phyloP scores from a whole-genome alignment of 495 filamentous ascomycete species.

The Hypoxylon rickii region DNA sequence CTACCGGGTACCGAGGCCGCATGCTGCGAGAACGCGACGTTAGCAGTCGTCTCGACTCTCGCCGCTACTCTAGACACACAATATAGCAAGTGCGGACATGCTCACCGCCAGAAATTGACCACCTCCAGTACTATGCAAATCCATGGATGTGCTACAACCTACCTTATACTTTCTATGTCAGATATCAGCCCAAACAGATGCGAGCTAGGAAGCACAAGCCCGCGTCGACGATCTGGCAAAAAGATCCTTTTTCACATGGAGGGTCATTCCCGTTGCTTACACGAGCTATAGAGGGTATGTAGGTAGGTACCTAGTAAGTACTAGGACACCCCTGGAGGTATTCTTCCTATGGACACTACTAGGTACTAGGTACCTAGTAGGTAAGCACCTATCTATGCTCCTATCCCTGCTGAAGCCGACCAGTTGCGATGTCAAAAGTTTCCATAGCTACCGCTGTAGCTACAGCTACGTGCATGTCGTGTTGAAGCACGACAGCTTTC shows the following conservation, averaged over 20 bases:
- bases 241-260: slow-evolving; percentile 8
- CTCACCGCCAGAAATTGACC: slow-evolving; percentile 28
- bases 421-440: slow-evolving; percentile 25
- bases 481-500: slow-evolving; percentile 27
- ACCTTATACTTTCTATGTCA: slow-evolving; percentile 13
- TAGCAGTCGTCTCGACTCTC: slow-evolving; percentile 18
- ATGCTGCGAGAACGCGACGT: slow-evolving; percentile 23
- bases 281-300: too few relatives aligned
- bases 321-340: too few relatives aligned
- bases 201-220: slow-evolving; percentile 17
- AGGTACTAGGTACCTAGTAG: too few relatives aligned
- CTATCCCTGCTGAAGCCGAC: slow-evolving; percentile 23
- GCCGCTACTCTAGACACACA: slow-evolving; percentile 23
- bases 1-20: slow-evolving; percentile 20
- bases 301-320: too few relatives aligned
- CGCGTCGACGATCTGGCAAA: slow-evolving; percentile 31
- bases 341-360: slow-evolving; percentile 15
- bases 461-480: slow-evolving; percentile 33
- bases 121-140: background rate
- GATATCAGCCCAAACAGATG: slow-evolving; percentile 18
- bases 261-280: slow-evolving; percentile 15
- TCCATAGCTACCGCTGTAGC: slow-evolving; percentile 23
- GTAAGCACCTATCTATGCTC: background rate
- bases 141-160: slow-evolving; percentile 6
- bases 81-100: slow-evolving; percentile 22